Conservation (phyloP, 2,329 filamentous ascomycete genomes). For the Calonectria naviculata region DNA sequence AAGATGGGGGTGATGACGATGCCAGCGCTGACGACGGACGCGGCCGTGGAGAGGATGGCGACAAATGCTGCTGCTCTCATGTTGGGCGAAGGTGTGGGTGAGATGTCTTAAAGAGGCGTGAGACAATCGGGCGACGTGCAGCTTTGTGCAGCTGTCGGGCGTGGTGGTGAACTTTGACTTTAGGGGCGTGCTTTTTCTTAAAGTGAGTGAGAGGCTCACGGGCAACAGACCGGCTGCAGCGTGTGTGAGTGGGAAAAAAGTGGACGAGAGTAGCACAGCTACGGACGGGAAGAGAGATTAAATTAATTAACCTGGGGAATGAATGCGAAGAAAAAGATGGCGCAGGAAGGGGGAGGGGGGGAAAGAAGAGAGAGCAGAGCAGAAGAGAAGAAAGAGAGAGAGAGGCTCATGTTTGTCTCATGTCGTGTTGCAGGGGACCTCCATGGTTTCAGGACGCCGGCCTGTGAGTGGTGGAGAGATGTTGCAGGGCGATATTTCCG, state of each 20-base stretch:
- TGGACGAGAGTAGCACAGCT: conserved; percentile 5
- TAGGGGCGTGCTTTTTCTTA: background rate
- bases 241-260: conserved; percentile 7
- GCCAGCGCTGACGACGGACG: conserved; percentile 61
- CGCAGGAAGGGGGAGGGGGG: conserved; percentile 1
- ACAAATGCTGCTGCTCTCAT: conserved; percentile 45
- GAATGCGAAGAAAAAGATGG: background rate
- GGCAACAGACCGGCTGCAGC: conserved; percentile 20
- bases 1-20: conserved; percentile 67
- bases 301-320: conserved; percentile 15
- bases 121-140: background rate
- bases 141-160: background rate
- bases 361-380: conserved; percentile 12
- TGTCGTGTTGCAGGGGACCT: conserved; percentile 37
- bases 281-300: conserved; percentile 19
- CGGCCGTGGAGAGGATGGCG: conserved; percentile 55
- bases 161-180: background rate
- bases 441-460: conserved; percentile 40
- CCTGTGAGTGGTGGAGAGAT: conserved; percentile 30
- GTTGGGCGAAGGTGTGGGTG: conserved; percentile 16
- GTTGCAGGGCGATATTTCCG: conserved; percentile 1
- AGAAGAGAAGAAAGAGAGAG: background rate
- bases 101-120: background rate
- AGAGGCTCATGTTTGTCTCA: conserved; percentile 3
- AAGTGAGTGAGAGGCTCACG: background rate